Evolutionary conservation across 257 asterid genomes (phyloP).

Genomic region (Solanum verrucosum): DNA sequence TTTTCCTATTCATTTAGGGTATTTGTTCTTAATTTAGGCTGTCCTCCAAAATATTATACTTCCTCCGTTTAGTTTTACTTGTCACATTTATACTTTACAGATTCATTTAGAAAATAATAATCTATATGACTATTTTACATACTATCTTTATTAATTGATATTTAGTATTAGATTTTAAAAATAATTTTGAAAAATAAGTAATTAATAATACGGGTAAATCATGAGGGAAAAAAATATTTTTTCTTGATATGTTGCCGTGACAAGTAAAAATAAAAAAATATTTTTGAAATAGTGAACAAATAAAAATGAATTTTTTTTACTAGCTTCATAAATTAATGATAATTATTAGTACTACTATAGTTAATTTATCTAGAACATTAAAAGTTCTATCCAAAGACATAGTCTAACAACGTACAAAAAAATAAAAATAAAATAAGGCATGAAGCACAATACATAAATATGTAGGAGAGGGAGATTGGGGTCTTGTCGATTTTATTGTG

Average conservation of each 20-base stretch:
- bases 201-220: too few relatives aligned
- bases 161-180: too few relatives aligned
- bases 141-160: too few relatives aligned
- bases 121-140: too few relatives aligned
- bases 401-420: neutral
- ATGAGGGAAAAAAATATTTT: too few relatives aligned
- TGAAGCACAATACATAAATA: neutral
- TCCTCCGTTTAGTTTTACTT: too few relatives aligned
- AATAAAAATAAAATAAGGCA: neutral
- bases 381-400: neutral
- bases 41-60: neutral
- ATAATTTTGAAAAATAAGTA: too few relatives aligned
- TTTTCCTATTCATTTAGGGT: neutral
- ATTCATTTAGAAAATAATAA: too few relatives aligned
- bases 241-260: too few relatives aligned
- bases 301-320: neutral
- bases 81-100: too few relatives aligned
- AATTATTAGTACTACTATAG: neutral
- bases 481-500: neutral
- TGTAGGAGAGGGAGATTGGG: neutral
- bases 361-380: neutral
- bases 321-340: neutral
- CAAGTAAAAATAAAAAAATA: too few relatives aligned
- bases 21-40: neutral
- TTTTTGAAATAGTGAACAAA: too few relatives aligned